Evolutionary conservation across 108 stramenopile species (phyloP), one percentile per base, ranked within the genome.

Genomic region (Schizochytrium sp.): DNA sequence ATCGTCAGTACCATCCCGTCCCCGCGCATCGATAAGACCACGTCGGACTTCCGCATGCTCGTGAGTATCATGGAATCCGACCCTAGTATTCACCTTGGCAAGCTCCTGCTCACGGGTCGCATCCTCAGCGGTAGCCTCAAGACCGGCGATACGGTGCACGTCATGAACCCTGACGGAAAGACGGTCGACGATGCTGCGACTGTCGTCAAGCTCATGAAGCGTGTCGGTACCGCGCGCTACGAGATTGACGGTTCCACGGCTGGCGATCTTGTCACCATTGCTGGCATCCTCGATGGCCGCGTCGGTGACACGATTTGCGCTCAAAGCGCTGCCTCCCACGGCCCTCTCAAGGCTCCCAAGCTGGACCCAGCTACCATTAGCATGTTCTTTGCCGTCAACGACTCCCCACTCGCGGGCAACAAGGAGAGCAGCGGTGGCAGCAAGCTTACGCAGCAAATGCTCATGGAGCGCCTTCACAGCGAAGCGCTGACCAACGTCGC

Each of bases 341-440:
- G 93, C 60, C 97, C 98, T 58, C 92, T 98, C 43, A 93, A 96
- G 44, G 98, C 98, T 41, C 97, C 98, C 91, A 96, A 96, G 23
- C 95, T 99, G 12, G 99, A 99, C 94, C 97, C 97, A 87, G 98
- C 99, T 6, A 99, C 98, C 12, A 97, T 99, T n/a, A 94, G 96
- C 83, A 99, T 99, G 98, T 96, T 97, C 18, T 93, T 99, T 72
- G 96, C 97, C 25, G 99, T 99, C 60, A 99, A 99, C 96, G 99
- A 98, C 91, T 96, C 96, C 5, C 99, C 99, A 58, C 92, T 99
- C 69, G 98, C 98, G 19, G 99, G 99, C 58, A 47, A 53, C 76
- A 93, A 97, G 25, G 99, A 99, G 94, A 12, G 16, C 57, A 19
- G 18, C 55, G 51, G 51, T 23, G 98, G 98, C 58, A 98, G 97